Evolutionary conservation across 1,284 basidiomycete species (phyloP), one percentile per base, ranked within the genome.

Genomic region (Lentinula novae-zelandiae): DNA sequence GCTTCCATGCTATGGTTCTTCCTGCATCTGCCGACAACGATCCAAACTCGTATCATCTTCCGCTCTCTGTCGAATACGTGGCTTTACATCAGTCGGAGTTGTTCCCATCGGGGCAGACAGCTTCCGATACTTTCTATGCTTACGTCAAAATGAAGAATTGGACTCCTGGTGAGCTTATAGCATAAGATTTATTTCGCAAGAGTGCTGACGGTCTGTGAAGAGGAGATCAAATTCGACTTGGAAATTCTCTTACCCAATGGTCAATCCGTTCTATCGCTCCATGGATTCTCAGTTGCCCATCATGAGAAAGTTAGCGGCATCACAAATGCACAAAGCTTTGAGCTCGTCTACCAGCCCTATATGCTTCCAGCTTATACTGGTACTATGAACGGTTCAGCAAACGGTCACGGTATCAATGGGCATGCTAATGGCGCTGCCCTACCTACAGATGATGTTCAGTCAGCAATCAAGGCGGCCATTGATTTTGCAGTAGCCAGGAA

Each of bases 11-110:
- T 20, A 66, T 69, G 8, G 68, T 73, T 42, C 68, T 67, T 5
- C 52, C 61, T 2, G 40, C 73, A n/a, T 68, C 65, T 5, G 68
- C 66, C 1, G 67, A 64, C 53, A 64, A 50, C 20, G 69, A 71
- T 56, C 61, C 62, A 9, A 59, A 66, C 15, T 60, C 63, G 5
- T 73, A 71, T 58, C 71, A 69, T 62, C 66, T 72, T 5, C 71
- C 71, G 12, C 31, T 50, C 17, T 31, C 44, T 3, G 56, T 50
- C 9, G 54, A 61, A 38, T 56, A 39, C 1, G 67, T 57, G 3
- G 56, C 46, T 17, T 34, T 57, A 33, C 56, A 57, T 38, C 44
- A 57, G 17, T 33, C 54, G 15, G 44, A 48, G 46, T 13, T 57
- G 17, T 49, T 50, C 36, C 46, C 71, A 1, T 60, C 53, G 34